Evolutionary conservation across 129 eudicot species (phyloP).

Genomic region (Logfia minima): DNA sequence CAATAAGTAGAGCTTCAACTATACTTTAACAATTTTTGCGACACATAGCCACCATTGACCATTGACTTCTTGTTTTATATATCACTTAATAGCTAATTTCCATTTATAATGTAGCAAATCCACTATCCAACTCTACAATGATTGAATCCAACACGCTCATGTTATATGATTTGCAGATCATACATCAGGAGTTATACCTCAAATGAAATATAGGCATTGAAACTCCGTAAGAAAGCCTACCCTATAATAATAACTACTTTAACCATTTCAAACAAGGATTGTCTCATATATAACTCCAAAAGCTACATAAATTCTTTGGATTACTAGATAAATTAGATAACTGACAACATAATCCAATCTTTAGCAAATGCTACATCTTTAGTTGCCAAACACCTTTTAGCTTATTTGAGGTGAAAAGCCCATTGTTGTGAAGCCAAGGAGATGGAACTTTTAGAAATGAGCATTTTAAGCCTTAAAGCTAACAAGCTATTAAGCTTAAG

Average conservation of each 20-base stretch:
- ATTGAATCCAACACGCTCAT: neutral
- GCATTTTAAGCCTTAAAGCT: too few species aligned
- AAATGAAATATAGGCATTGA: neutral
- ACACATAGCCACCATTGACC: too few species aligned
- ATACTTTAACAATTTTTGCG: neutral
- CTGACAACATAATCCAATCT: neutral
- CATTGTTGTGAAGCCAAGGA: too few species aligned
- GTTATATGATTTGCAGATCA: neutral
- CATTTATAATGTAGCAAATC: neutral
- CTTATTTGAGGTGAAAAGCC: too few species aligned
- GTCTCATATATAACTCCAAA: neutral
- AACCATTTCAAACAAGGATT: slow-evolving; percentile 4
- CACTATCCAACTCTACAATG: neutral
- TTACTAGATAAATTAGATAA: neutral
- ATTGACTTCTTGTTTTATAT: slow-evolving; percentile 3
- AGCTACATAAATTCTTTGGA: neutral
- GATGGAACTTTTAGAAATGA: too few species aligned
- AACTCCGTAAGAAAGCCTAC: too few species aligned
- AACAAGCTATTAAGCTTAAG: too few species aligned
- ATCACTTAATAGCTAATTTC: neutral
- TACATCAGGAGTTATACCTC: neutral
- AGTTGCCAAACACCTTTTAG: neutral
- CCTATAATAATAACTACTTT: neutral
- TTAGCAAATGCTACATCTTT: slow-evolving; percentile 6
- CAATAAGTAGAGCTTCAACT: slow-evolving; percentile 6